Evolutionary conservation across 257 asterid species (phyloP), one percentile per base, ranked within the genome.

Genomic region (Penstemon davidsonii): DNA sequence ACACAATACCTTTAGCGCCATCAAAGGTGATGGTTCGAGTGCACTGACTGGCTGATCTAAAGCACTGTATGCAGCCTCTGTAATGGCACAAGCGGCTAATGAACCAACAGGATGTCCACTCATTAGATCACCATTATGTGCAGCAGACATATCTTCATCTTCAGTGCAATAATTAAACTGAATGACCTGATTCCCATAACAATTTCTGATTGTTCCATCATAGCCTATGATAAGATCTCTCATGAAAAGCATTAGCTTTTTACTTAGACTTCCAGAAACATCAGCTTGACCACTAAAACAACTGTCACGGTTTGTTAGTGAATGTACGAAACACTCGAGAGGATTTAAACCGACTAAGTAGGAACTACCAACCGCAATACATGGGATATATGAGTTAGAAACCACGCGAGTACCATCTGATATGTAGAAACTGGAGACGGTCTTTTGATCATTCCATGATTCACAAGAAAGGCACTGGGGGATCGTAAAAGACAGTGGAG

Each of bases 41-140:
- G 84, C 93, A 78, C 95, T 87, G 81, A 89, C 78, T 40, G 99
- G 99, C 78, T 84, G 96, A 86, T 94, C 97, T 80, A 94, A 74
- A 71, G 99, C 99, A 91, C 99, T 82, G 78, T 94, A 94, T 50
- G 96, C 89, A 70, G 90, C 92, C 84, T 94, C 99, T 12, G 95
- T 79, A 67, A 94, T 75, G 64, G 99, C 99, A 82, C 96, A 87
- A 52, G 96, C 99, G 55, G 99, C 97, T 83, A 88, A 70, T 46
- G 96, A 72, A 53, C 99, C 99, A 79, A 91, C 97, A 50, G 99
- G 95, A 76, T 82, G 93, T 50, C 96, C 97, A 68, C 85, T 91
- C 70, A 45, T 68, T 67, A 38, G 55, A 70, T 64, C 72, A 71
- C 68, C 77, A 58, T 46, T 54, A 58, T 42, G 40, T 7, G 54